A percentile compares a stretch with the other conserved stretches of the same genome.
Conservation (phyloP, 345 rosid genomes). For the Eucalyptus cloeziana region DNA sequence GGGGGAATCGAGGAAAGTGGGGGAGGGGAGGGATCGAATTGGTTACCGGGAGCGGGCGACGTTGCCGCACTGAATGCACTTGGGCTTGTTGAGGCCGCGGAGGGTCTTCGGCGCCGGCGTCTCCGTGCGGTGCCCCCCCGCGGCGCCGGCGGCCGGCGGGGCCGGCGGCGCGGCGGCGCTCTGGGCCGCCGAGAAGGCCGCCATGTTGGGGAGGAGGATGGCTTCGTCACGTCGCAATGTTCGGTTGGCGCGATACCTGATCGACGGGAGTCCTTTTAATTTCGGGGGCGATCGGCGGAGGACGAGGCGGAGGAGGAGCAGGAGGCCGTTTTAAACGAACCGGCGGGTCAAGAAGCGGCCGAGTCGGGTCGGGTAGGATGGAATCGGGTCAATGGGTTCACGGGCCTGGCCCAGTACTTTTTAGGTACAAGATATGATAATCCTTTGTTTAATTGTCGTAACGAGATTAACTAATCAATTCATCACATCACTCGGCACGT, state of each 20-base stretch:
- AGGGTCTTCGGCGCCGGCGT: conserved; percentile 64
- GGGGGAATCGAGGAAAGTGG: background rate
- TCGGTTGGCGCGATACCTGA: background rate
- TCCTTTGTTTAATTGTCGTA: background rate
- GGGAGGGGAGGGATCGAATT: too few species aligned
- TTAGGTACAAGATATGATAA: background rate
- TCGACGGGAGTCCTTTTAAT: background rate
- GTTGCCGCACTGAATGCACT: conserved; percentile 93
- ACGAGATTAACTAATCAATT: background rate
- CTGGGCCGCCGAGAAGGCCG: conserved; percentile 48
- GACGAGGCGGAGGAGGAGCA: background rate
- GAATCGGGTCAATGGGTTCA: background rate
- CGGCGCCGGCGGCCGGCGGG: background rate
- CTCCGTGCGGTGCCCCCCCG: conserved; percentile 10
- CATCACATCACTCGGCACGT: accelerated
- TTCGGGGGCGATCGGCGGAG: background rate
- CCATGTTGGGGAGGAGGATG: conserved; percentile 11
- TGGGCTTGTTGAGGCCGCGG: conserved; percentile 96
- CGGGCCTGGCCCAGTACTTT: background rate
- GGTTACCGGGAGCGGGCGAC: conserved; percentile 90
- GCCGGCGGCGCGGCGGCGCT: conserved; percentile 1
- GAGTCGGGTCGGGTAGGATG: background rate
- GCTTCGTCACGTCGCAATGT: background rate
- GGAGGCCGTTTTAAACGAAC: background rate
- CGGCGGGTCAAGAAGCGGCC: background rate